phyloP scores from a whole-genome alignment of 139 green algal species.

The Yamagishiella unicocca region DNA sequence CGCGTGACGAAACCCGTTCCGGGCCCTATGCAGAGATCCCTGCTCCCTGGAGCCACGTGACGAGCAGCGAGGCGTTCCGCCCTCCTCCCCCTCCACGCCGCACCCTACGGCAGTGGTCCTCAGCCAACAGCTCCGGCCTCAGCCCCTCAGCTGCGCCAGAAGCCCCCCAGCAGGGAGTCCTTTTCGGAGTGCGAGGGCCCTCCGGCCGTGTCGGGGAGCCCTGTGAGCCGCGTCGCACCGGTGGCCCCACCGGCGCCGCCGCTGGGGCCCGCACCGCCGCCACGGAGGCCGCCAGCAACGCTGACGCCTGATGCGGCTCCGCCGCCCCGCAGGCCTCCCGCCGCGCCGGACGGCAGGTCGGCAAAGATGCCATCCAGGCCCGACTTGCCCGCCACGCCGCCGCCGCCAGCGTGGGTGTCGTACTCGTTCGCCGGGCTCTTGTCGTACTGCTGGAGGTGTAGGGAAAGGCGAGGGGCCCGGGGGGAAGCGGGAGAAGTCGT shows the following conservation, averaged over 20 bases:
- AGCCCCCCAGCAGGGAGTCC: slow-evolving; percentile 22
- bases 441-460: slow-evolving; percentile 26
- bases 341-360: neutral
- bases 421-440: slow-evolving; percentile 13
- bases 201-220: neutral
- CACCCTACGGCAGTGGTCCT: no score
- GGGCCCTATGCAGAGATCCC: no score
- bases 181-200: neutral
- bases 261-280: neutral
- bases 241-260: neutral
- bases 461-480: no score
- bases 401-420: neutral
- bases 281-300: neutral
- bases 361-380: slow-evolving; percentile 44
- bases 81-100: no score
- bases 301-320: neutral
- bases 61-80: no score
- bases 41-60: no score
- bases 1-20: no score
- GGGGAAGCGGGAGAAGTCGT: no score
- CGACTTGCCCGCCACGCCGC: neutral
- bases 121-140: no score
- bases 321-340: neutral
- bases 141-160: slow-evolving; percentile 41
- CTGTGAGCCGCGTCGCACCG: neutral